phyloP scores from a whole-genome alignment of 2,329 filamentous ascomycete genomes.

The Sarocladiaceae sp. region DNA sequence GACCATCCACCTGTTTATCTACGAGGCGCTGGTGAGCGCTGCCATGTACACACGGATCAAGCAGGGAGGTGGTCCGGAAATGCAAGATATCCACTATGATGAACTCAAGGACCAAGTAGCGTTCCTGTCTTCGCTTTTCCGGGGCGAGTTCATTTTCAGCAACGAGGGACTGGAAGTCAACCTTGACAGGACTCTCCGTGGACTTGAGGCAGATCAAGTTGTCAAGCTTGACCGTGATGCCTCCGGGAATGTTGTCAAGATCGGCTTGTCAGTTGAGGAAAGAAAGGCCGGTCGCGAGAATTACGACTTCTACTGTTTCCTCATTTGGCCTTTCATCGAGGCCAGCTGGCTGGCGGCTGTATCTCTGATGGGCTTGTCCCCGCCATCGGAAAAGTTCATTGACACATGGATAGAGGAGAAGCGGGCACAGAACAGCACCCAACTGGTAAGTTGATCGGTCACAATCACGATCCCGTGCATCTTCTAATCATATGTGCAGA shows the following conservation, averaged over 20 bases:
- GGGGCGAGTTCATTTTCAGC: conserved; percentile 94
- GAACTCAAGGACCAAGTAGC: conserved; percentile 72
- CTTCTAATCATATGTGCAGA: conserved; percentile 37
- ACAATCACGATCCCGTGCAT: no score
- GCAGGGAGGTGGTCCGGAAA: conserved; percentile 74
- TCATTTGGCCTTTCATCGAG: conserved; percentile 98
- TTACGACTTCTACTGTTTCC: conserved; percentile 97
- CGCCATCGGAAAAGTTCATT: conserved; percentile 53
- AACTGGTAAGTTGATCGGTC: conserved; percentile 51
- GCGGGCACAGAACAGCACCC: conserved; percentile 74
- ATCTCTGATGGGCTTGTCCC: conserved; percentile 78
- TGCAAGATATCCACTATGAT: conserved; percentile 70
- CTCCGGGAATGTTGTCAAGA: conserved; percentile 49
- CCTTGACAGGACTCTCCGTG: conserved; percentile 69
- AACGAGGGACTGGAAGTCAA: conserved; percentile 77
- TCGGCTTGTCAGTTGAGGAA: conserved; percentile 73
- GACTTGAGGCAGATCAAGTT: conserved; percentile 72
- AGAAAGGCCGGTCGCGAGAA: conserved; percentile 79
- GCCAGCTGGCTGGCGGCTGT: conserved; percentile 88
- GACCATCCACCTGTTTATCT: conserved; percentile 97
- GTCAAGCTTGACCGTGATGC: conserved; percentile 59
- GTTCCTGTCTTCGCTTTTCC: conserved; percentile 89
- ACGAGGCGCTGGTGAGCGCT: conserved; percentile 82
- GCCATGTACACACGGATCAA: conserved; percentile 90
- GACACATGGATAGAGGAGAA: conserved; percentile 72